Percentiles rank a stretch among this genome's conserved stretches.
These are phyloP conservation scores for Psilocybe tampanensis DNA, from an alignment of 768 basidiomycete genomes.

Conservation along the genomic window DNA sequence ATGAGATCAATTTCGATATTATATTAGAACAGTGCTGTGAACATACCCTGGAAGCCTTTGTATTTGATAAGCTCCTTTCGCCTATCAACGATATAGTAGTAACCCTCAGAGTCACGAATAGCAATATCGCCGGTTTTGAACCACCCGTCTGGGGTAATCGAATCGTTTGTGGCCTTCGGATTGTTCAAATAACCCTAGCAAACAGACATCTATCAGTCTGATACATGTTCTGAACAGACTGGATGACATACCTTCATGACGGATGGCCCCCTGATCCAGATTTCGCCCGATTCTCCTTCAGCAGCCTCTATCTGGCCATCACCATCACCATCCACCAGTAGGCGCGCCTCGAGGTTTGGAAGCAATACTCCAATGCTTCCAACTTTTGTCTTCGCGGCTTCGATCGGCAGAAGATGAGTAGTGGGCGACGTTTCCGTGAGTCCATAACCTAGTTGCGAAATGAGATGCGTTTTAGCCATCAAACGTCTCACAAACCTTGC, in stretches of 20 bases:
- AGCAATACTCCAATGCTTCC: conserved; percentile 73
- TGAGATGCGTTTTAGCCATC: too few relatives aligned
- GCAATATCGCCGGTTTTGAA: conserved; percentile 90
- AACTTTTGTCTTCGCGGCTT: conserved; percentile 47
- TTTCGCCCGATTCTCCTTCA: conserved; percentile 68
- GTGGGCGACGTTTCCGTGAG: conserved; percentile 85
- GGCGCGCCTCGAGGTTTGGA: conserved; percentile 74
- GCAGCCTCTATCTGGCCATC: conserved; percentile 48
- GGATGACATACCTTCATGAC: conserved; percentile 68
- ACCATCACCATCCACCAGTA: conserved; percentile 67
- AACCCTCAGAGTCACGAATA: conserved; percentile 66
- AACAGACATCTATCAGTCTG: neutral
- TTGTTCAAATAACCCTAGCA: conserved; percentile 77
- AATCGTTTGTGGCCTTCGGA: conserved; percentile 61
- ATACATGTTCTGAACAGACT: neutral
- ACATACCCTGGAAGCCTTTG: conserved; percentile 79
- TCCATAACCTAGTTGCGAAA: conserved; percentile 56
- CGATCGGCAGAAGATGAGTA: conserved; percentile 53
- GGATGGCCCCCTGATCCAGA: conserved; percentile 79
- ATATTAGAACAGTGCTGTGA: neutral
- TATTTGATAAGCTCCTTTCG: conserved; percentile 79
- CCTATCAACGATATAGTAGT: conserved; percentile 74
- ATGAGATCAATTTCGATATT: neutral
- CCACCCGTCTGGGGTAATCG: conserved; percentile 78
- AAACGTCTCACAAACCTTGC: conserved; percentile 45